Base-by-base conservation (phyloP, 2,329 filamentous ascomycete genomes). In the Trichoderma guizhouense region DNA sequence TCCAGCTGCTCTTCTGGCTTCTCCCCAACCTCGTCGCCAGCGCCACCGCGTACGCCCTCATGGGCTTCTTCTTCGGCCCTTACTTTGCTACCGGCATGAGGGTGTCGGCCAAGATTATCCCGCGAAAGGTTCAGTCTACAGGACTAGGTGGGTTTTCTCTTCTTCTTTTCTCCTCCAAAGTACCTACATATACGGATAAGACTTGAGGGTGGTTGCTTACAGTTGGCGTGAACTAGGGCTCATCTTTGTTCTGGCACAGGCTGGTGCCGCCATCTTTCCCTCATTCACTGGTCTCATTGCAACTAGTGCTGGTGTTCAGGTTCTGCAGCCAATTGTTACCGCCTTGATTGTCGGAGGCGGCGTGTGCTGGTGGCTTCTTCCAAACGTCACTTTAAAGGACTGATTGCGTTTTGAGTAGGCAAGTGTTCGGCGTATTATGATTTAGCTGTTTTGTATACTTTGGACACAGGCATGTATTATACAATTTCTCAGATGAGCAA, bases 41-140 rank as follows among this genome's bases (percentile, higher is more conserved):
- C 0, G 91, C 92, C 0, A 85, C 95, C 2, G 89, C 91, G 3
- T 90, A 94, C 11, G 84, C 89, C 0, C 79, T 95, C 0, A 88
- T 93, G 73, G 93, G 93, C 0, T 94, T 95, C 84, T 94, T 95
- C 78, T 85, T 96, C 0, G 93, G 93, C 0, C 93, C 93, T 0
- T 81, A 95, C 21, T 96, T 95, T 78, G 92, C 93, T 0, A 91
- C 90, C 1, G 92, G 88, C 0, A 87, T 96, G 11, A 89, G 94
- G 0, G 89, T 89, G 1, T 89, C 90, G 3, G 93, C 92, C 0
- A 94, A 93, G 76, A 83, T 96, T 4, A 84, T 97, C 1, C 93
- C 93, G 11, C 1, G 55, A 34, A 60, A 60, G 28, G 0, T 85
- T 84, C 57, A 87, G 93, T 73, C 83, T 94, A 34, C 94, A 96